phyloP scores from a whole-genome alignment of 2,329 filamentous ascomycete species.

The Aspergillus latus region DNA sequence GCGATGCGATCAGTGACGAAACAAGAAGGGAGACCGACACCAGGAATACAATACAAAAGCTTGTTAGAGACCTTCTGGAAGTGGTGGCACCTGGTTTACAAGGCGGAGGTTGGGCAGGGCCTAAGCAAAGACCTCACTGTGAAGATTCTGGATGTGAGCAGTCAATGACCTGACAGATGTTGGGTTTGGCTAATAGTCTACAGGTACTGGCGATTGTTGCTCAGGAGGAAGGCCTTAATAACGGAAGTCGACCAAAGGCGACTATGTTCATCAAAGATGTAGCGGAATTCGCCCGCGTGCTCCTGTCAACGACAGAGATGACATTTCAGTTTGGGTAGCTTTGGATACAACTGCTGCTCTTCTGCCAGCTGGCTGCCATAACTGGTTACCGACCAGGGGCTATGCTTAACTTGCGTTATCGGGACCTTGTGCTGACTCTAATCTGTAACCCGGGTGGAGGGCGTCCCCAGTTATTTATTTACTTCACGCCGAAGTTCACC shows the following conservation, averaged over 20 bases:
- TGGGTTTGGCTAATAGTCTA: constrained; percentile 3
- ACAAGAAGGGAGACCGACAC: constrained; percentile 18
- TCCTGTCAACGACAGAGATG: constrained; percentile 34
- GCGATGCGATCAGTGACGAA: constrained; percentile 17
- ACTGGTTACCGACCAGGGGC: constrained; percentile 24
- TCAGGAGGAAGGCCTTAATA: constrained; percentile 26
- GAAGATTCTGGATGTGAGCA: constrained; percentile 24
- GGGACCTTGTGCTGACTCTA: constrained; percentile 27
- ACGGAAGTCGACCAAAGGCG: constrained; percentile 23
- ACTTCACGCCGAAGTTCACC: constrained; percentile 16
- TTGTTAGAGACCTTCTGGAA: constrained; percentile 26
- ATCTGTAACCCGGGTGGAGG: constrained; percentile 27
- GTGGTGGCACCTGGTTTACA: constrained; percentile 28
- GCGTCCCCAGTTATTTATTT: constrained; percentile 18
- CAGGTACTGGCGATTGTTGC: constrained; percentile 30
- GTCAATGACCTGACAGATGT: neutral
- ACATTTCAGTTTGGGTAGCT: constrained; percentile 31
- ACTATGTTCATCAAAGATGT: constrained; percentile 36
- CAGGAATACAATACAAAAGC: constrained; percentile 22
- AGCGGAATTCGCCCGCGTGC: constrained; percentile 28
- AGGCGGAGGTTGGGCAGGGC: constrained; percentile 17
- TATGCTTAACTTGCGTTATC: constrained; percentile 28
- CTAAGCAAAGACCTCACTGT: constrained; percentile 22
- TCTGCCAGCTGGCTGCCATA: constrained; percentile 30
- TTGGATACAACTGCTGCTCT: constrained; percentile 26